These are phyloP conservation scores for Azolla pinnata DNA, from an alignment of 75 land plant genomes.

Conservation along the genomic window DNA sequence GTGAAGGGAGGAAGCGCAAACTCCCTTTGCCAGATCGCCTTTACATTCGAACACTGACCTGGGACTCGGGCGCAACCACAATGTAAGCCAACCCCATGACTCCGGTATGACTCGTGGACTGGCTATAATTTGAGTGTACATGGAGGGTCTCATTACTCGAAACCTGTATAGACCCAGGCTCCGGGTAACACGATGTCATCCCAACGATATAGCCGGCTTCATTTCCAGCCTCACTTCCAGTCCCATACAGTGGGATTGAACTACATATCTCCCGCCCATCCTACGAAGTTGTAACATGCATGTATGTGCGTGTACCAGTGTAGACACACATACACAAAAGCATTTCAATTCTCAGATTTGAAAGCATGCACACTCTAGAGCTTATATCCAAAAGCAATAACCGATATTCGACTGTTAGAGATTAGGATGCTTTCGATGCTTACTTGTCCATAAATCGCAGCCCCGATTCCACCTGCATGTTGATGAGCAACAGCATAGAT, in stretches of 20 bases:
- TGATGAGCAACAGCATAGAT: conserved; percentile 75
- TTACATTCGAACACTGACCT: too few species aligned
- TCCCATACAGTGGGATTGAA: conserved; percentile 64
- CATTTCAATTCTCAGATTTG: too few species aligned
- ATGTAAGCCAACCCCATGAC: conserved; percentile 78
- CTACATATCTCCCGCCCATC: conserved; percentile 66
- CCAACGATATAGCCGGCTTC: conserved; percentile 80
- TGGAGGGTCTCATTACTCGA: conserved; percentile 44
- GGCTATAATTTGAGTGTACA: conserved; percentile 49
- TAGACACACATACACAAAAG: too few species aligned
- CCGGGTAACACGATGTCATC: conserved; percentile 72
- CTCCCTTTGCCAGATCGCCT: too few species aligned
- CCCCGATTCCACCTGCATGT: conserved; percentile 59
- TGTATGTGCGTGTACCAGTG: too few species aligned
- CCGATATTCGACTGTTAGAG: background rate
- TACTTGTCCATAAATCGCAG: conserved; percentile 60
- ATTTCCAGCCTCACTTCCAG: conserved; percentile 63
- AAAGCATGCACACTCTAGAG: background rate
- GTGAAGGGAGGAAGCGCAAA: too few species aligned
- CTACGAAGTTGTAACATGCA: conserved; percentile 16
- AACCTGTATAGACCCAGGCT: conserved; percentile 50
- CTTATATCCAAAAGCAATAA: background rate
- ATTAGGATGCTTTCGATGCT: background rate
- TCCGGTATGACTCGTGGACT: conserved; percentile 51
- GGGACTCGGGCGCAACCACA: too few species aligned